Percentiles rank a stretch among this genome's conserved stretches.
These are phyloP conservation scores for Seiridium unicorne DNA, from an alignment of 2,329 filamentous ascomycete species.

Conservation along the genomic window DNA sequence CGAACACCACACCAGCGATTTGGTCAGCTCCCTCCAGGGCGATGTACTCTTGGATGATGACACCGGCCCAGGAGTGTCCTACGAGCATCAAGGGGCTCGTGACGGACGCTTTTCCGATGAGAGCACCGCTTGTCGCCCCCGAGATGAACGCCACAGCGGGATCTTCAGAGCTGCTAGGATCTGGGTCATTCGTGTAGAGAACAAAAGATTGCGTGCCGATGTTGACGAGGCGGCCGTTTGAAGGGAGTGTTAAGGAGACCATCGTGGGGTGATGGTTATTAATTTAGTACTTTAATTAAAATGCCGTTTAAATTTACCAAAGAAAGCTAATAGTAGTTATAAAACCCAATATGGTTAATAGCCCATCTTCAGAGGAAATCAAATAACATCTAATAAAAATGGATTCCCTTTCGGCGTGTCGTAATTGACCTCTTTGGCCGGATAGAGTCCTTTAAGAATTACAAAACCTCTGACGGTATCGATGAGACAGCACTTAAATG, in stretches of 20 bases:
- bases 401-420: too few relatives aligned
- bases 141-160: conserved; percentile 7
- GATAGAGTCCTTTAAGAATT: too few relatives aligned
- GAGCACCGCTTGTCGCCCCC: conserved; percentile 6
- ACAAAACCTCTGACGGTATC: too few relatives aligned
- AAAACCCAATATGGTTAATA: too few relatives aligned
- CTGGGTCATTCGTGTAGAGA: conserved; percentile 1
- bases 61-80: conserved; percentile 8
- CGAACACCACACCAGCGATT: conserved; percentile 3
- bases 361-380: too few relatives aligned
- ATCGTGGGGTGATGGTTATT: neutral
- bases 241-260: conserved; percentile 13
- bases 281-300: neutral
- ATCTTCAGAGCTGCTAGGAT: neutral
- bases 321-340: too few relatives aligned
- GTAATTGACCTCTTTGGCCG: too few relatives aligned
- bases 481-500: too few relatives aligned
- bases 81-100: conserved; percentile 4
- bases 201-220: conserved; percentile 4
- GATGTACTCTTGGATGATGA: conserved; percentile 5
- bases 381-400: too few relatives aligned
- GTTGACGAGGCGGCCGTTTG: conserved; percentile 11
- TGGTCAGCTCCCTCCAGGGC: neutral
- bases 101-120: neutral
- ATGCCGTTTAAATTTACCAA: too few relatives aligned